phyloP scores from a whole-genome alignment of 2,329 filamentous ascomycete genomes.

The Trichoderma aggressivum region DNA sequence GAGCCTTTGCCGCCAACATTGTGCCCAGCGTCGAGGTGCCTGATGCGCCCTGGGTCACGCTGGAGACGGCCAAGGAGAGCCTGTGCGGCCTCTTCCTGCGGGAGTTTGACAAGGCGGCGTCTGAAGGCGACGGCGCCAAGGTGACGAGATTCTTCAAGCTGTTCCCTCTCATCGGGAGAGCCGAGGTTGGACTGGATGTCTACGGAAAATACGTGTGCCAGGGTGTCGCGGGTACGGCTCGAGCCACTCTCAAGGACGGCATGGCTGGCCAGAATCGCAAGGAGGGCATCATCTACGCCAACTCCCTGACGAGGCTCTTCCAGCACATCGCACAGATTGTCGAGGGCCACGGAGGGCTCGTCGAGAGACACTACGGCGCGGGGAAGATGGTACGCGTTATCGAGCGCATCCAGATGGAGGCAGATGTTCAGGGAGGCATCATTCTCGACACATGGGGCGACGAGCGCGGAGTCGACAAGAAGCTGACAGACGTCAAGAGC shows the following conservation, averaged over 20 bases:
- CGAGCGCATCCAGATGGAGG: conserved; percentile 87
- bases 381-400: conserved; percentile 96
- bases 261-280: conserved; percentile 47
- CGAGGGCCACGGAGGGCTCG: conserved; percentile 83
- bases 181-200: conserved; percentile 86
- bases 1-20: conserved; percentile 84
- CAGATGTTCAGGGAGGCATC: conserved; percentile 93
- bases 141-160: conserved; percentile 98
- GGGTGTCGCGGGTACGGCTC: conserved; percentile 81
- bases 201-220: conserved; percentile 96
- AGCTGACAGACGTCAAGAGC: conserved; percentile 91
- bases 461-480: conserved; percentile 78
- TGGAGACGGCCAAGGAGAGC: conserved; percentile 83
- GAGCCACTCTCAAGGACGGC: conserved; percentile 72
- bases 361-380: conserved; percentile 88
- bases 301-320: conserved; percentile 85
- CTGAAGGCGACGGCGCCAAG: conserved; percentile 80
- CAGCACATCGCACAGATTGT: conserved; percentile 98
- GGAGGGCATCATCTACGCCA: conserved; percentile 88
- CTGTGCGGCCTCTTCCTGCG: conserved; percentile 86
- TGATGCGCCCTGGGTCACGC: conserved; percentile 80
- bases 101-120: conserved; percentile 90
- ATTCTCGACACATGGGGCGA: conserved; percentile 95
- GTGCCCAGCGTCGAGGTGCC: conserved; percentile 96
- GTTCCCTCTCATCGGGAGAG: conserved; percentile 87